Conservation (phyloP, 2,329 filamentous ascomycete species). For the Colletotrichum lupini region DNA sequence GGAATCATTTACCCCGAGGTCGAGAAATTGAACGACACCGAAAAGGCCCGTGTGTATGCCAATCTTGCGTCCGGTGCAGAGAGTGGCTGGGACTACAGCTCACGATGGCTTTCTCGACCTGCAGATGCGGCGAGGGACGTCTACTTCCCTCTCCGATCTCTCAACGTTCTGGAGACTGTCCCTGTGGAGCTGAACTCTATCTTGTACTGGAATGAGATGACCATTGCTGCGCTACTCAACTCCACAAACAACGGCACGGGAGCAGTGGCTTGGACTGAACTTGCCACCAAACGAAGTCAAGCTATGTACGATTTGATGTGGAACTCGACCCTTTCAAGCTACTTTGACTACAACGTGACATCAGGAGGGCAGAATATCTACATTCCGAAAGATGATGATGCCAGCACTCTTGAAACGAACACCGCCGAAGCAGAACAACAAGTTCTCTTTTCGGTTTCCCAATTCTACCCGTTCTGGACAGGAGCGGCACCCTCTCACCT, state of each 20-base stretch:
- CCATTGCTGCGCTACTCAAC: slow-evolving; percentile 66
- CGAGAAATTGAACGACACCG: slow-evolving; percentile 59
- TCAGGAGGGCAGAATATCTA: slow-evolving; percentile 66
- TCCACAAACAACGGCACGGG: slow-evolving; percentile 60
- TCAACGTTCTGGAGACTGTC: slow-evolving; percentile 68
- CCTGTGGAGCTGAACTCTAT: slow-evolving; percentile 77
- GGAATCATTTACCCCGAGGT: slow-evolving; percentile 69
- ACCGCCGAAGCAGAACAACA: slow-evolving; percentile 66
- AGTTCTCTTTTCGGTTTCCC: slow-evolving; percentile 66
- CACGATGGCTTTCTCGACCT: slow-evolving; percentile 68
- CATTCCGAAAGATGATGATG: slow-evolving; percentile 59
- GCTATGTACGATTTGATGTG: slow-evolving; percentile 74
- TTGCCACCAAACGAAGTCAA: slow-evolving; percentile 64
- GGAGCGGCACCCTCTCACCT: slow-evolving; percentile 69
- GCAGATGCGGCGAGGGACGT: slow-evolving; percentile 67
- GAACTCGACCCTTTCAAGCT: slow-evolving; percentile 71
- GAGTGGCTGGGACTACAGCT: slow-evolving; percentile 72
- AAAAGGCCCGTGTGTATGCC: slow-evolving; percentile 65
- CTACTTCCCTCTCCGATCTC: slow-evolving; percentile 73
- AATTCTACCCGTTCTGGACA: slow-evolving; percentile 78
- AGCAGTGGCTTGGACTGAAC: slow-evolving; percentile 59
- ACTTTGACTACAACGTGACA: slow-evolving; percentile 78
- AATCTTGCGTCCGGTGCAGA: slow-evolving; percentile 75
- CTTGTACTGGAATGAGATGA: slow-evolving; percentile 72
- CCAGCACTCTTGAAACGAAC: slow-evolving; percentile 51